Conservation (phyloP, 257 asterid species). For the Ophiorrhiza pumila region DNA sequence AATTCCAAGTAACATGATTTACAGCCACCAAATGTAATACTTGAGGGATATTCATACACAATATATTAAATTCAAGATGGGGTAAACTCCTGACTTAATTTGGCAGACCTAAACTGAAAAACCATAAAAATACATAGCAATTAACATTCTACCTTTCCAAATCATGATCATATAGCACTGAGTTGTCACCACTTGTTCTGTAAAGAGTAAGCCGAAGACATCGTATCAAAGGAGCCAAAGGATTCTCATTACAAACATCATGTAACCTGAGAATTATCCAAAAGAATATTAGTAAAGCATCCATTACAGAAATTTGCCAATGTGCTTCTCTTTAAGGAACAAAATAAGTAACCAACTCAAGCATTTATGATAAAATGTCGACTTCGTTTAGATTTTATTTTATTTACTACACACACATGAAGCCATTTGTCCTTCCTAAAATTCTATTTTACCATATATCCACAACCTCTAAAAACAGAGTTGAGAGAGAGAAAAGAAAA, state of each 20-base stretch:
- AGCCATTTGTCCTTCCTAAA: neutral
- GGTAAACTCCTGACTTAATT: constrained; percentile 78
- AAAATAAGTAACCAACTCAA: neutral
- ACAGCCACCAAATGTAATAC: neutral
- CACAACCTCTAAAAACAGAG: neutral
- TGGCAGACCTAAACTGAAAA: too few species aligned
- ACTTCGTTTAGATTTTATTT: neutral
- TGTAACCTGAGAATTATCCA: constrained; percentile 59
- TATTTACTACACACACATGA: neutral
- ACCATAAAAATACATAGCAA: too few species aligned
- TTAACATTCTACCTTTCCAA: too few species aligned
- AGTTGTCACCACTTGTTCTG: too few species aligned
- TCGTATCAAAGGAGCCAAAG: too few species aligned
- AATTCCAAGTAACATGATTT: neutral
- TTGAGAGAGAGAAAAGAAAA: neutral
- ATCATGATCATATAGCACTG: too few species aligned
- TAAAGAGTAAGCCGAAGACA: too few species aligned
- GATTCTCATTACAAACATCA: too few species aligned
- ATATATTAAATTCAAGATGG: constrained; percentile 96
- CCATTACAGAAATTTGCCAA: neutral
- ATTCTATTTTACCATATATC: neutral
- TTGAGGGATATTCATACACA: neutral
- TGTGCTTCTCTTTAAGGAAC: neutral
- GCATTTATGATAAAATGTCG: neutral
- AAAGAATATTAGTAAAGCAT: constrained; percentile 1